Percentiles rank a stretch among this genome's conserved stretches.
phyloP scores from a whole-genome alignment of 129 eudicot species.

The Smallanthus sonchifolius region DNA sequence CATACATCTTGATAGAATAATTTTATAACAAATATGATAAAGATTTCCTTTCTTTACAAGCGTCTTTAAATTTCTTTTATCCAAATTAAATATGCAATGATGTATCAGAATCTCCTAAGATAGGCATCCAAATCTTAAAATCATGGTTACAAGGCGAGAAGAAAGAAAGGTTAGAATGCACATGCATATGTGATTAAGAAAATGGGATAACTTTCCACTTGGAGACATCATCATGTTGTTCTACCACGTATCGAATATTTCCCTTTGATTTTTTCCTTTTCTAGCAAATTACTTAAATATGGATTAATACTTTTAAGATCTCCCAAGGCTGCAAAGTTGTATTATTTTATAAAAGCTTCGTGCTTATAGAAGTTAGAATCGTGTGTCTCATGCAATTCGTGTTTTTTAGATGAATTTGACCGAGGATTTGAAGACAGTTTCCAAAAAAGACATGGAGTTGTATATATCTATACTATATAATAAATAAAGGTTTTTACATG shows the following conservation, averaged over 20 bases:
- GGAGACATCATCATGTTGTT: slow-evolving; percentile 2
- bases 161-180: not conserved
- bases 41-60: not conserved
- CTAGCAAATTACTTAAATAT: not conserved
- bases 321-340: not conserved
- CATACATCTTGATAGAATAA: not conserved
- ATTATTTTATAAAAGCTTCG: not conserved
- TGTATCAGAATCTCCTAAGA: not conserved
- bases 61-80: not conserved
- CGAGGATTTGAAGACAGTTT: too few species aligned
- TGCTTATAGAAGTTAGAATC: not conserved
- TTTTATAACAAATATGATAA: not conserved
- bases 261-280: not conserved
- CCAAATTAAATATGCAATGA: not conserved
- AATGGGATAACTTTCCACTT: not conserved
- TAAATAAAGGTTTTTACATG: too few species aligned
- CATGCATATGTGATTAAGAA: not conserved
- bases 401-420: not conserved
- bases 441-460: too few species aligned
- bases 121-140: not conserved
- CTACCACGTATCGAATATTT: slow-evolving; percentile 1
- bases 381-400: not conserved
- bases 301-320: not conserved
- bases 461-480: too few species aligned
- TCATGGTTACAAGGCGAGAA: not conserved